Evolutionary conservation across 768 basidiomycete genomes (phyloP).

Genomic region (Dendrothele bispora): DNA sequence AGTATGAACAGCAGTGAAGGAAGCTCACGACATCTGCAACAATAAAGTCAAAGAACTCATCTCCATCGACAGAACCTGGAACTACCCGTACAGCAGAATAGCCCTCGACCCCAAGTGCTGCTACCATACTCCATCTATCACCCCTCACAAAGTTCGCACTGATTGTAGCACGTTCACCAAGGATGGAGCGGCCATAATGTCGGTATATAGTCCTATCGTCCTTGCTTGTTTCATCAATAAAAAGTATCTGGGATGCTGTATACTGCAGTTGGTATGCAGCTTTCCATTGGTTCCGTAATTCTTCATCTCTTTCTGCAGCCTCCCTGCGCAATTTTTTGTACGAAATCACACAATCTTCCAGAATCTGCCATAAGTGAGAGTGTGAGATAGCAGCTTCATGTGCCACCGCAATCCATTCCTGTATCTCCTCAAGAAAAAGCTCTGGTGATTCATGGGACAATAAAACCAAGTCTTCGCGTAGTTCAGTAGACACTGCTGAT

Average conservation of each 20-base stretch:
- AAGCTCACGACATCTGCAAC: constrained; percentile 23
- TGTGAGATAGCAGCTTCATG: constrained; percentile 16
- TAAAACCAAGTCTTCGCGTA: neutral
- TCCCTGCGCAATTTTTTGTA: constrained; percentile 19
- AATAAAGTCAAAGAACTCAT: constrained; percentile 30
- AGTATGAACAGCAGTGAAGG: no score
- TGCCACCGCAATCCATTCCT: constrained; percentile 4
- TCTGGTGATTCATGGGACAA: neutral
- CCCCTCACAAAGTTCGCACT: constrained; percentile 20
- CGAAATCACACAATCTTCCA: constrained; percentile 18
- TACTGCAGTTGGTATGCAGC: constrained; percentile 10
- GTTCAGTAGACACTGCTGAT: neutral
- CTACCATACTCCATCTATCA: constrained; percentile 21
- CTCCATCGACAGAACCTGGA: constrained; percentile 24
- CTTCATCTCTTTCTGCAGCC: constrained; percentile 17
- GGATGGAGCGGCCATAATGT: constrained; percentile 21
- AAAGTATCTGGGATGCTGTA: constrained; percentile 18
- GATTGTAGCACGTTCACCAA: constrained; percentile 16
- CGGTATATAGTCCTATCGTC: constrained; percentile 25
- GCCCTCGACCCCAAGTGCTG: constrained; percentile 25
- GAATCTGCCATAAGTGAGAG: constrained; percentile 10
- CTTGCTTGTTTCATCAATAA: constrained; percentile 29
- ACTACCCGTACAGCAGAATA: constrained; percentile 24
- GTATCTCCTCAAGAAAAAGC: neutral
- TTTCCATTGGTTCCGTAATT: constrained; percentile 9